Evolutionary conservation across 306 rosid genomes (phyloP).

Genomic region (Glycine soja): DNA sequence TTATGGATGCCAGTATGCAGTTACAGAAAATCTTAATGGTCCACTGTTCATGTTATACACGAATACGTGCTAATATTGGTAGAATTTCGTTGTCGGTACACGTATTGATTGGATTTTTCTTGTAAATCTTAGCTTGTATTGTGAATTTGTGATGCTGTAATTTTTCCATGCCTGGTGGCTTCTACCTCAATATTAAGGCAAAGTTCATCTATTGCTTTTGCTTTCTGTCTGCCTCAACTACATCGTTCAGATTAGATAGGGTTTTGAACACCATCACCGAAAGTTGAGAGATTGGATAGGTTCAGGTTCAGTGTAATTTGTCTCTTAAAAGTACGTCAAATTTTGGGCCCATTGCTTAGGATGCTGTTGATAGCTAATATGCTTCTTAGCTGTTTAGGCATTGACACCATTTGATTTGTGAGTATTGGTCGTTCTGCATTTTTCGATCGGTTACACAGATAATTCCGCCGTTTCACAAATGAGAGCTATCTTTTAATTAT

Average conservation of each 20-base stretch:
- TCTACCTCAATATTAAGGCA: slow-evolving; percentile 5
- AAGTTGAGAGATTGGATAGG: neutral
- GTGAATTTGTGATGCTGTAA: slow-evolving; percentile 33
- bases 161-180: neutral
- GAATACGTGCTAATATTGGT: slow-evolving; percentile 42
- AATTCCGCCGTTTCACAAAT: too few relatives aligned
- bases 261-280: slow-evolving; percentile 4
- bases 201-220: neutral
- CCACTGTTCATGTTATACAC: slow-evolving; percentile 30
- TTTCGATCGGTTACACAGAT: too few relatives aligned
- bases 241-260: slow-evolving; percentile 1
- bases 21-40: slow-evolving; percentile 47
- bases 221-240: neutral
- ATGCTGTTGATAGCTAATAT: neutral
- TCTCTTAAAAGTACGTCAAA: too few relatives aligned
- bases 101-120: slow-evolving; percentile 43
- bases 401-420: too few relatives aligned
- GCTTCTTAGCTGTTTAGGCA: slow-evolving; percentile 14
- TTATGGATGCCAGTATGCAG: slow-evolving; percentile 47
- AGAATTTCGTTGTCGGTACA: slow-evolving; percentile 47
- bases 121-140: neutral
- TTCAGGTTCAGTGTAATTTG: too few relatives aligned
- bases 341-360: too few relatives aligned
- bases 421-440: too few relatives aligned
- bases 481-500: too few relatives aligned